Evolutionary conservation across 371 early-diverging fungal species (phyloP).

Genomic region (Dinochytrium kinnereticum): DNA sequence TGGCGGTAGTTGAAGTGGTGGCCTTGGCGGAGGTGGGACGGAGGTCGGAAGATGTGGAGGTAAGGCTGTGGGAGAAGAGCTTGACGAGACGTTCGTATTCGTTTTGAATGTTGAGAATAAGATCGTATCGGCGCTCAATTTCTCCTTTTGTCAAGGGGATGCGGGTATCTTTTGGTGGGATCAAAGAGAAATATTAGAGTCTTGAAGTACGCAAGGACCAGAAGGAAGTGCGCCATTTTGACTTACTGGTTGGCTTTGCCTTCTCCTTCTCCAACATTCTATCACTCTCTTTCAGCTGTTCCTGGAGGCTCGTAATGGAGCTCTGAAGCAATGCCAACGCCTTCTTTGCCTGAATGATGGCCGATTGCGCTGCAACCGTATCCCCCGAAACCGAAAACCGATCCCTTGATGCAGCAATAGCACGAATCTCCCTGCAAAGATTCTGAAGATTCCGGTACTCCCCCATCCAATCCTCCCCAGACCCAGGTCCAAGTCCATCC

Average conservation of each 20-base stretch:
- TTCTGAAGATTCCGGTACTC: constrained; percentile 70
- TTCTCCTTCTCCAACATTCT: constrained; percentile 3
- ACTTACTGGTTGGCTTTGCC: background rate
- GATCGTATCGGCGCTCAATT: constrained; percentile 2
- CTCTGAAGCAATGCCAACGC: constrained; percentile 44
- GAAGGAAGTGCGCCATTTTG: background rate
- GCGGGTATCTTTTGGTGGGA: constrained; percentile 13
- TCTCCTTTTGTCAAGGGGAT: constrained; percentile 2
- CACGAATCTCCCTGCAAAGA: constrained; percentile 70
- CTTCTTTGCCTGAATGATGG: constrained; percentile 77
- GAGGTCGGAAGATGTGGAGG: background rate
- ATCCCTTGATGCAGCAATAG: constrained; percentile 71
- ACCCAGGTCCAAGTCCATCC: too few species aligned
- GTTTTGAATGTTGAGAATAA: constrained; percentile 11
- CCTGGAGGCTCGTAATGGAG: constrained; percentile 64
- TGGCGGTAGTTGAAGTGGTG: background rate
- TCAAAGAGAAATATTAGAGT: constrained; percentile 9
- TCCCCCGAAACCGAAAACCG: constrained; percentile 70
- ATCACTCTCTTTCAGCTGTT: constrained; percentile 55
- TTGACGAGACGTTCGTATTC: constrained; percentile 14
- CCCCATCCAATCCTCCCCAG: constrained; percentile 84
- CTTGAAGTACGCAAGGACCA: background rate
- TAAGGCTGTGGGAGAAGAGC: constrained; percentile 20
- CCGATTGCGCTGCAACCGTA: constrained; percentile 73
- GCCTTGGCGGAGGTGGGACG: background rate